phyloP scores from a whole-genome alignment of 345 rosid genomes.

The Rubroshorea leprosula region DNA sequence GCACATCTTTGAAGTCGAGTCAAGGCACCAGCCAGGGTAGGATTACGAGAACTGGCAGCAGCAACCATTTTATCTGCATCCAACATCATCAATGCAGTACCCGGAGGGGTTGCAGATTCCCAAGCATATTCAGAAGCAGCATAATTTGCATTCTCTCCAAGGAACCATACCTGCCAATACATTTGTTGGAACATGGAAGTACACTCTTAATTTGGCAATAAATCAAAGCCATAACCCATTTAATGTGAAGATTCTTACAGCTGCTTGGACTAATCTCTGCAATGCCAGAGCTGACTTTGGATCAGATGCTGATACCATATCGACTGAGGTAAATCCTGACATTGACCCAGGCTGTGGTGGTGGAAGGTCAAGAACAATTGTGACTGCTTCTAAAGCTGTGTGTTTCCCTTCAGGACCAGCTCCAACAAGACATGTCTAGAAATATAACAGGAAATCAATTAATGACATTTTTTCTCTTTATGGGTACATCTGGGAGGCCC shows the following conservation, averaged over 20 bases:
- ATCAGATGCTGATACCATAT: slow-evolving; percentile 92
- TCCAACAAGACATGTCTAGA: slow-evolving; percentile 96
- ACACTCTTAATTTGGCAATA: not conserved
- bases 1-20: slow-evolving; percentile 99
- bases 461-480: not conserved
- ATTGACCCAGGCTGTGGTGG: slow-evolving; percentile 99
- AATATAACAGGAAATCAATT: slow-evolving; percentile 5
- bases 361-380: slow-evolving; percentile 94
- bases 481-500: not conserved
- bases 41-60: slow-evolving; percentile 98
- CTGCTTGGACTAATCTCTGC: slow-evolving; percentile 97
- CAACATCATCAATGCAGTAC: slow-evolving; percentile 98
- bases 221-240: slow-evolving; percentile 9
- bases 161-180: slow-evolving; percentile 88
- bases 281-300: slow-evolving; percentile 96
- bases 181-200: slow-evolving; percentile 11
- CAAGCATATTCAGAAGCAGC: slow-evolving; percentile 99
- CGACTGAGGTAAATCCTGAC: slow-evolving; percentile 81
- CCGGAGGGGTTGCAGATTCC: slow-evolving; percentile 99
- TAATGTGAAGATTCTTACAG: slow-evolving; percentile 49
- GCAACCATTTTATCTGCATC: slow-evolving; percentile 99
- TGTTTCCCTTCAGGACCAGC: slow-evolving; percentile 99
- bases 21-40: slow-evolving; percentile 95
- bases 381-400: slow-evolving; percentile 98
- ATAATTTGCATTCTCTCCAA: slow-evolving; percentile 99